These are phyloP conservation scores for Solanum megistacrolobum DNA, from an alignment of 257 asterid species.

Conservation along the genomic window DNA sequence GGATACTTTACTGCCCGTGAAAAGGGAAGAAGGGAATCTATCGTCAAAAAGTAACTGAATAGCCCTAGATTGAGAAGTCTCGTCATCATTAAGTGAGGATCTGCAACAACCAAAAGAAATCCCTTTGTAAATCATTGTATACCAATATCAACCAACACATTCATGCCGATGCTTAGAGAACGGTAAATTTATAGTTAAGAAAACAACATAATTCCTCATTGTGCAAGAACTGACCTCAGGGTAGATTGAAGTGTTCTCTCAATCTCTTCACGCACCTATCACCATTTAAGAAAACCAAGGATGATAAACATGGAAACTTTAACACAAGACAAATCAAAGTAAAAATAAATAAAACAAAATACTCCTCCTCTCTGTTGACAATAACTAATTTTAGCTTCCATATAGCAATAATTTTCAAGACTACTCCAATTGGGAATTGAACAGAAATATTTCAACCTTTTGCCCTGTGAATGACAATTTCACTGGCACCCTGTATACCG, in stretches of 20 bases:
- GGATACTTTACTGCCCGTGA: constrained; percentile 46
- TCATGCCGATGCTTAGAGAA: neutral
- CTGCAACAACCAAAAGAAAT: constrained; percentile 19
- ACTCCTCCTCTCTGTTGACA: neutral
- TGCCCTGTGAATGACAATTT: neutral
- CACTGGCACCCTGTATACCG: neutral
- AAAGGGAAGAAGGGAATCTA: constrained; percentile 37
- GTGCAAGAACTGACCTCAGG: constrained; percentile 32
- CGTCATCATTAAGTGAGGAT: constrained; percentile 23
- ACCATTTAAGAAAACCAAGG: neutral
- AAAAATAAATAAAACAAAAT: neutral
- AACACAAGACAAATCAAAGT: neutral
- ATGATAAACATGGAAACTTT: neutral
- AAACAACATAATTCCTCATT: neutral
- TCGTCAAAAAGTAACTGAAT: constrained; percentile 42
- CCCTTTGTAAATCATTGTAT: neutral
- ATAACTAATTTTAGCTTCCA: neutral
- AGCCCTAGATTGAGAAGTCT: constrained; percentile 23
- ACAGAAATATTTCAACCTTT: neutral
- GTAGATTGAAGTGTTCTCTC: constrained; percentile 23
- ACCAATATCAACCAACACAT: neutral
- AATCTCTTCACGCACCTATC: constrained; percentile 62
- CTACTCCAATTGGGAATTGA: neutral
- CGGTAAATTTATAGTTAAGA: neutral
- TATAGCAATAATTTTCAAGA: neutral